Evolutionary conservation across 768 basidiomycete species (phyloP), one percentile per base, ranked within the genome.

Genomic region (Rhizopogon salebrosus): DNA sequence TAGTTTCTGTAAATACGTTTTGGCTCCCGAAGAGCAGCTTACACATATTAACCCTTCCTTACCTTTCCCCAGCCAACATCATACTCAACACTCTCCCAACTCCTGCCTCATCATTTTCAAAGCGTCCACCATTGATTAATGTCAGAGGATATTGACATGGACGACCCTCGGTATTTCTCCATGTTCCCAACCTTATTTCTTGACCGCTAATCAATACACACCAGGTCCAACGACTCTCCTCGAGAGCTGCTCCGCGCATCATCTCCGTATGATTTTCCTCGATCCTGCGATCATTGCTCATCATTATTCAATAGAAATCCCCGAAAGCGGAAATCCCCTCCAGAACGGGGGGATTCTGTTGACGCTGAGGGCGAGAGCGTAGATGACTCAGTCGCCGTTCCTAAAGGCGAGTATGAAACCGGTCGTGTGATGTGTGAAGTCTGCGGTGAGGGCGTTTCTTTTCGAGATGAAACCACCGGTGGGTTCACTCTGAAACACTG

Each of bases 401-500:
- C 68, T 6, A 67, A 70, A 34, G 73, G 70, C 65, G 87, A 89
- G 64, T 87, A 87, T 71, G 79, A 80, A 60, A 72, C 78, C 0
- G 85, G 85, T 18, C 78, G 76, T 46, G 80, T 90, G 54, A 75
- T 77, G 43, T 89, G 87, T 67, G 80, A 83, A 55, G 70, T 73
- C 7, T 90, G 88, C 60, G 78, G 80, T 9, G 71, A 75, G 22
- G 71, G 75, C 11, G 79, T 90, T 49, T 80, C 84, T 4, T 85
- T 88, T 66, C 75, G 85, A 22, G 85, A 89, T 65, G 82, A 83
- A 29, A 64, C 68, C 11, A 76, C 81, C 29, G 80, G 81, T 2
- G 79, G 72, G 3, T 88, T 89, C 64, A 85, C 85, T 35, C 67
- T 82, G 37, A 78, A 80, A 59, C 81, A 82, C 41, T 89, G 87